phyloP scores from a whole-genome alignment of 352 stramenopile species.

The Stramenopiles sp. region DNA sequence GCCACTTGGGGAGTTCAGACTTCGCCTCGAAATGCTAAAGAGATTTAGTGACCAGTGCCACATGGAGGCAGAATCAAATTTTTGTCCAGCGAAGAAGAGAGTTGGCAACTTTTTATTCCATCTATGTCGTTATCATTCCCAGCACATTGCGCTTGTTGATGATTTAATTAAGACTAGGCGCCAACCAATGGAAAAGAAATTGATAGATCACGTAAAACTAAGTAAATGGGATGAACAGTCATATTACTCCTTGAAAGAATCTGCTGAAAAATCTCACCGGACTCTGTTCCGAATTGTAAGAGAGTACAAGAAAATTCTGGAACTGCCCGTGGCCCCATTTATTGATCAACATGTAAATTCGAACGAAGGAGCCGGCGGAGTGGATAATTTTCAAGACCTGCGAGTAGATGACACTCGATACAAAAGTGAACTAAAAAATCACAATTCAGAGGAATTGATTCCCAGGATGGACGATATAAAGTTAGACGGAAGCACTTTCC shows the following conservation, averaged over 20 bases:
- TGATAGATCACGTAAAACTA: constrained; percentile 94
- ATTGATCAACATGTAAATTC: constrained; percentile 34
- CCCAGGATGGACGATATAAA: too few relatives aligned
- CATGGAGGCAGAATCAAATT: constrained; percentile 30
- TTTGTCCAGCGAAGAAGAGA: constrained; percentile 29
- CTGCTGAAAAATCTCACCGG: constrained; percentile 87
- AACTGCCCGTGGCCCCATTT: constrained; percentile 31
- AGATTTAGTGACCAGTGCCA: constrained; percentile 58
- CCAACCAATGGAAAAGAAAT: constrained; percentile 78
- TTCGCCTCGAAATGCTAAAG: constrained; percentile 59
- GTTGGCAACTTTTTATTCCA: constrained; percentile 68
- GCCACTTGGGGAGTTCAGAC: constrained; percentile 67
- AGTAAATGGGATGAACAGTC: constrained; percentile 98
- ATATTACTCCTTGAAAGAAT: constrained; percentile 93
- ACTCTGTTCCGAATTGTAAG: constrained; percentile 93
- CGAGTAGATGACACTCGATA: not conserved
- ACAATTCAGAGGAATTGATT: not conserved
- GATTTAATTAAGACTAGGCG: constrained; percentile 58
- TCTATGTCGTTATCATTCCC: constrained; percentile 80
- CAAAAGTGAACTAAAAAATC: not conserved
- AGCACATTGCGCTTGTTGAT: constrained; percentile 40
- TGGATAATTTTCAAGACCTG: not conserved
- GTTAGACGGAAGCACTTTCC: not conserved
- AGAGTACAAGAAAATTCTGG: constrained; percentile 61
- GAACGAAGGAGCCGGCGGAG: constrained; percentile 26